Base-by-base conservation (phyloP, 75 land plant species). In the Picea glauca region DNA sequence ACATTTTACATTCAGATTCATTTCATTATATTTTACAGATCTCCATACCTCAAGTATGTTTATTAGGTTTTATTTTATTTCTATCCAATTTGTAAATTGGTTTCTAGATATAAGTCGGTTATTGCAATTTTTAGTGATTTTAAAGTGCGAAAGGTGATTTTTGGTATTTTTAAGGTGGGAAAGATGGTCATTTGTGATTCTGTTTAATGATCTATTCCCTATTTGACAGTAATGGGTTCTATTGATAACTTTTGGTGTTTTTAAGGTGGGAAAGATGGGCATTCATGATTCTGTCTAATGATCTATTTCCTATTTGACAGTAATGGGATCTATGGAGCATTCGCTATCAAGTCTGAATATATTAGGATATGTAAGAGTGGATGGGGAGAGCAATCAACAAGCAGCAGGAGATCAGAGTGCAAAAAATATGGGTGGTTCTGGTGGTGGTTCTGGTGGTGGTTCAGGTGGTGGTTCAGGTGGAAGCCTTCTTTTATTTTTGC, bases 401-500 rank as follows among this genome's bases (percentile, higher is more conserved):
- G 31, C 75, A 18, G 33, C 57, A 58, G 77, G n/a, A 76, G 12
- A 66, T 11, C 21, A 15, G 68, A 26, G 43, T 35, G 59, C 64
- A 46, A 77, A 81, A 68, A 63, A 56, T 33, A 38, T 82, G 33
- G 83, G 76, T 35, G 94, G 90, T 35, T 78, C 89, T 76, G 99
- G 99, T 17, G 99, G 99, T 59, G 99, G 99, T 21, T 97, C 99
- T 79, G 99, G 99, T 76, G 99, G 99, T 35, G 94, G 90, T 35
- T 78, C 89, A 74, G 99, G 99, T 17, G 99, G 99, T 59, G 99
- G 99, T 21, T 97, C 99, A 80, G 99, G 99, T 76, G 99, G 99
- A 20, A 97, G 96, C 64, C 79, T 97, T 76, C 91, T 97, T 73
- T 72, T 97, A 58, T 97, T 97, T 85, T 61, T 97, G 80, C 89